phyloP scores from a whole-genome alignment of 2,329 filamentous ascomycete species.

The Fusarium palustre region DNA sequence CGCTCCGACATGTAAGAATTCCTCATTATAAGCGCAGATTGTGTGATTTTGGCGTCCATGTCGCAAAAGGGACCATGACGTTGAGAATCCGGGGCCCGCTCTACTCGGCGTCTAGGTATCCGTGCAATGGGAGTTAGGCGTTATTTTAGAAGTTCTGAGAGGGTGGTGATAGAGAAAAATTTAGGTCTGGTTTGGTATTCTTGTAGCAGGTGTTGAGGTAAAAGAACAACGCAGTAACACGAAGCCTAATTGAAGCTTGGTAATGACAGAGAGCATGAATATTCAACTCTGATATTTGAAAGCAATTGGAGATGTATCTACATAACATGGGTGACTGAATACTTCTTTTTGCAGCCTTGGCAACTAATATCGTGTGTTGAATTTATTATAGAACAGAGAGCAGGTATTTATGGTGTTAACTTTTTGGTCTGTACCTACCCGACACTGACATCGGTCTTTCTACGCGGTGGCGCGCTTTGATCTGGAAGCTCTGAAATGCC shows the following conservation, averaged over 20 bases:
- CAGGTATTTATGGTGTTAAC: neutral
- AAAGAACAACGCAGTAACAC: neutral
- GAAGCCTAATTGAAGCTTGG: neutral
- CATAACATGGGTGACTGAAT: neutral
- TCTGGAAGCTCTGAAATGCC: conserved; percentile 29
- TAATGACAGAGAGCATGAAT: neutral
- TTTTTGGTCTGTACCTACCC: neutral
- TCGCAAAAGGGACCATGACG: conserved; percentile 40
- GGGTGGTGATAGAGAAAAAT: conserved; percentile 30
- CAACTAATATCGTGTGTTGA: neutral
- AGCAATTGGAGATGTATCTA: neutral
- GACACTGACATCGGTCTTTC: conserved; percentile 15
- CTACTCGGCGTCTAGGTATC: conserved; percentile 8
- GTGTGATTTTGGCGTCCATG: conserved; percentile 48
- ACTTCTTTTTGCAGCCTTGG: too few species aligned
- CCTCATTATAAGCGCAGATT: conserved; percentile 29
- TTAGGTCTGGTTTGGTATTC: conserved; percentile 8
- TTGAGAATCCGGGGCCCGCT: conserved; percentile 34
- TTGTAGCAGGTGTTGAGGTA: conserved; percentile 4
- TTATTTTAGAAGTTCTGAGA: conserved; percentile 5
- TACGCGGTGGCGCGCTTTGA: conserved; percentile 28
- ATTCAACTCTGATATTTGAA: neutral
- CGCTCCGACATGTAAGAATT: conserved; percentile 3
- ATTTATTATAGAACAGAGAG: neutral
- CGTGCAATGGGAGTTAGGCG: neutral